Percentiles rank a stretch among this genome's conserved stretches.
phyloP scores from a whole-genome alignment of 305 asterid genomes.

The Plantago coronopus region DNA sequence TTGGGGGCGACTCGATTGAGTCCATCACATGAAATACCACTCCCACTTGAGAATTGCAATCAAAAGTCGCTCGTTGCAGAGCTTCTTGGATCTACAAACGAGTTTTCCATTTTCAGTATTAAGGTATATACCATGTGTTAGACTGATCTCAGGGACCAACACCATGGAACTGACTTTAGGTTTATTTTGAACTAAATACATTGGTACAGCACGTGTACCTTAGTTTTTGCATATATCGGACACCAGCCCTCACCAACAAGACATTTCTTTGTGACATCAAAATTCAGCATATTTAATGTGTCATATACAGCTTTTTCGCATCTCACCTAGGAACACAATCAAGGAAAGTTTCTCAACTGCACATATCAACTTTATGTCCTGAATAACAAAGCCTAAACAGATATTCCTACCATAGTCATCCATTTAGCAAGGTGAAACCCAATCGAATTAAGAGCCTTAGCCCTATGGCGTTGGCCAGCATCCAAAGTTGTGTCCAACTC shows the following conservation, averaged over 20 bases:
- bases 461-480: constrained; percentile 83
- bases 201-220: constrained; percentile 39
- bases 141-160: no score
- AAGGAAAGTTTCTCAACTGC: constrained; percentile 14
- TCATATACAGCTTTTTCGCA: constrained; percentile 93
- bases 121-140: constrained; percentile 21
- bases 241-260: constrained; percentile 99
- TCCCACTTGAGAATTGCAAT: constrained; percentile 93
- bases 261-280: constrained; percentile 96
- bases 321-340: constrained; percentile 60
- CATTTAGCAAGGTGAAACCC: constrained; percentile 79
- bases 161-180: constrained; percentile 17
- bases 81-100: constrained; percentile 82
- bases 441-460: constrained; percentile 71
- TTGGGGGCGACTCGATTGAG: constrained; percentile 84
- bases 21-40: constrained; percentile 93
- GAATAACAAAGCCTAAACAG: constrained; percentile 12
- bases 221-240: constrained; percentile 75
- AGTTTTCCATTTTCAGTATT: constrained; percentile 22
- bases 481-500: constrained; percentile 89
- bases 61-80: constrained; percentile 85
- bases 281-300: constrained; percentile 88
- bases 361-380: constrained; percentile 11
- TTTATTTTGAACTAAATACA: constrained; percentile 22
- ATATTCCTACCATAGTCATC: constrained; percentile 60